Percentiles rank a stretch among this genome's conserved stretches.
Evolutionary conservation across 257 asterid species (phyloP).

Genomic region (Prunella vulgaris): DNA sequence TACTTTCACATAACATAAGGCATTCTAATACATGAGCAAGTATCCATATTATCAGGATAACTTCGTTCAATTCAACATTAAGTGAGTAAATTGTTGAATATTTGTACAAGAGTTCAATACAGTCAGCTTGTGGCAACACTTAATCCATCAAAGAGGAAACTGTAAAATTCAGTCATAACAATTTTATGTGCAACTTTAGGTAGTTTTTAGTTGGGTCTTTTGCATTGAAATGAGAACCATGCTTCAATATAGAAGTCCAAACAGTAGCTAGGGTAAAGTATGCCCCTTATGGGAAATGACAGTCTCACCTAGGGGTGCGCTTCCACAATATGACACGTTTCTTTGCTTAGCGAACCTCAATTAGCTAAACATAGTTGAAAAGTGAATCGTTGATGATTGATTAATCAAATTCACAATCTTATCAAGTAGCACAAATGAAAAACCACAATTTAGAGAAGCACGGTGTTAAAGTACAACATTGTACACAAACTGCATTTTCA

Average conservation of each 20-base stretch:
- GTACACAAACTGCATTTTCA: neutral
- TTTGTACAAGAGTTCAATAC: neutral
- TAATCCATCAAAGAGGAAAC: neutral
- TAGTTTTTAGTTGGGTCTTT: neutral
- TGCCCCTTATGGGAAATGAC: neutral
- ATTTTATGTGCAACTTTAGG: neutral
- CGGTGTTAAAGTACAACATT: neutral
- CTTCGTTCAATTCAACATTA: neutral
- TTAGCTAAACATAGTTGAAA: constrained; percentile 11
- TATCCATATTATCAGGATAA: neutral
- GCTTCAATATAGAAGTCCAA: neutral
- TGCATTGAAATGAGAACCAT: neutral
- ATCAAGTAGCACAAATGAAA: neutral
- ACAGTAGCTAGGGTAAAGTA: constrained; percentile 4
- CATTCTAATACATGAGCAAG: neutral
- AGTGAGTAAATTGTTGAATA: neutral
- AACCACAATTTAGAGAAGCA: neutral
- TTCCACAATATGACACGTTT: neutral
- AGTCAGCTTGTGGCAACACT: neutral
- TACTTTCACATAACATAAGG: neutral
- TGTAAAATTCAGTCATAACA: neutral
- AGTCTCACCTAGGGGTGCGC: neutral
- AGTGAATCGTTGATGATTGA: neutral
- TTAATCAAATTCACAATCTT: neutral
- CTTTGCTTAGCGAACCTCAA: neutral